Evolutionary conservation across 352 stramenopile genomes (phyloP).

Genomic region (Phytophthora podocarpi): DNA sequence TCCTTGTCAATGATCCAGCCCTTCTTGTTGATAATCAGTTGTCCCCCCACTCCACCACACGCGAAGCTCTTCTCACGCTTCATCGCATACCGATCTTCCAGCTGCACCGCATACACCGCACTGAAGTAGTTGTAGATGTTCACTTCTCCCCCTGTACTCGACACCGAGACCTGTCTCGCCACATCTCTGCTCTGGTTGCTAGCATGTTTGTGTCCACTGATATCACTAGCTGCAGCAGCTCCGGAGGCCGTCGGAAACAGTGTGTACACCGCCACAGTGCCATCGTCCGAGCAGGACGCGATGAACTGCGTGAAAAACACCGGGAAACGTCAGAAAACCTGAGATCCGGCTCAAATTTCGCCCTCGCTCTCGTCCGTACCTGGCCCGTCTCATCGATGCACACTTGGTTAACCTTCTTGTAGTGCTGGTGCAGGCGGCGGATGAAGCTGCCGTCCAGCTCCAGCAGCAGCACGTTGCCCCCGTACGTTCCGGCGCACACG

Average conservation of each 20-base stretch:
- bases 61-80: constrained; percentile 85
- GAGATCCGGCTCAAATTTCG: background rate
- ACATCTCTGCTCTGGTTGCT: constrained; percentile 18
- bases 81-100: constrained; percentile 80
- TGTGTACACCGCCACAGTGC: constrained; percentile 82
- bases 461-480: constrained; percentile 79
- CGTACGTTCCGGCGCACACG: constrained; percentile 77
- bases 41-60: constrained; percentile 75
- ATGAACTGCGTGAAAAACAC: constrained; percentile 61
- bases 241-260: constrained; percentile 49
- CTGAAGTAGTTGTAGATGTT: constrained; percentile 92
- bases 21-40: constrained; percentile 88
- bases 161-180: constrained; percentile 48
- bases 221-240: constrained; percentile 4
- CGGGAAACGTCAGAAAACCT: background rate
- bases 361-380: constrained; percentile 18
- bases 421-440: constrained; percentile 82
- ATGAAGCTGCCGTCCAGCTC: constrained; percentile 82
- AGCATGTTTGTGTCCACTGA: constrained; percentile 27
- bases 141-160: constrained; percentile 78
- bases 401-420: constrained; percentile 89
- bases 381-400: constrained; percentile 85
- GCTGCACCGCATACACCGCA: constrained; percentile 78
- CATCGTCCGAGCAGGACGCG: constrained; percentile 85
- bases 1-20: constrained; percentile 91